Conservation (phyloP, 2,329 filamentous ascomycete genomes). For the Sporothrix protearum region DNA sequence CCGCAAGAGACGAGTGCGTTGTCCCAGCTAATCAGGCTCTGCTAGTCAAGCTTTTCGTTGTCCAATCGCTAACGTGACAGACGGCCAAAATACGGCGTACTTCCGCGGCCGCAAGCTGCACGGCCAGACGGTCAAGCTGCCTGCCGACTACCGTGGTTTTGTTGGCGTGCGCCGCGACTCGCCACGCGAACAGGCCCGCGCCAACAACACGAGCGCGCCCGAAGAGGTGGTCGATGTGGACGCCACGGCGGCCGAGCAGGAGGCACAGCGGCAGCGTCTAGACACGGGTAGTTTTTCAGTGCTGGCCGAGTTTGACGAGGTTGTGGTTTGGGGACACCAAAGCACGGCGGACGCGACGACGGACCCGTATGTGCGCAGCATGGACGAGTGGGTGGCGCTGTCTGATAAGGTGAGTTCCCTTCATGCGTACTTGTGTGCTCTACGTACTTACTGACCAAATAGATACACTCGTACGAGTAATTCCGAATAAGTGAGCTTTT, state of each 20-base stretch:
- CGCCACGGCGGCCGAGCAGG: slow-evolving; percentile 43
- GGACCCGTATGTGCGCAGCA: slow-evolving; percentile 69
- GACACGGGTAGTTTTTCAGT: slow-evolving; percentile 58
- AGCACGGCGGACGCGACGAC: slow-evolving; percentile 54
- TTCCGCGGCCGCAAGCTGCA: slow-evolving; percentile 78
- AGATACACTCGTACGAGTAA: slow-evolving; percentile 22
- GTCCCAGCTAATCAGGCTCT: not conserved
- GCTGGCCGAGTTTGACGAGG: slow-evolving; percentile 65
- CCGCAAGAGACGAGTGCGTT: slow-evolving; percentile 40
- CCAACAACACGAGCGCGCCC: slow-evolving; percentile 17
- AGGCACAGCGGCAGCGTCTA: slow-evolving; percentile 31
- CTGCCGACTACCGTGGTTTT: slow-evolving; percentile 66
- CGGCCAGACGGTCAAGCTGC: slow-evolving; percentile 63
- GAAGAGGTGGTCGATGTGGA: slow-evolving; percentile 36
- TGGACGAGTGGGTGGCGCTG: slow-evolving; percentile 77
- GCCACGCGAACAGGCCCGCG: slow-evolving; percentile 34
- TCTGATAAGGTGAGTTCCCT: slow-evolving; percentile 45
- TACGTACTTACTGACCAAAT: not conserved
- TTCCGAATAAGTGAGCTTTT: not conserved
- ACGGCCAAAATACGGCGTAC: slow-evolving; percentile 51
- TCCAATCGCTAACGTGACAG: not conserved
- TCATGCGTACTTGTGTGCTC: not conserved
- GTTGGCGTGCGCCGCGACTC: slow-evolving; percentile 47
- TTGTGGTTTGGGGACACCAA: slow-evolving; percentile 86
- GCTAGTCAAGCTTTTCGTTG: too few species aligned